Percentiles rank a stretch among this genome's conserved stretches.
Conservation (phyloP, 148 eudicot genomes). For the Gaultheria prostrata region DNA sequence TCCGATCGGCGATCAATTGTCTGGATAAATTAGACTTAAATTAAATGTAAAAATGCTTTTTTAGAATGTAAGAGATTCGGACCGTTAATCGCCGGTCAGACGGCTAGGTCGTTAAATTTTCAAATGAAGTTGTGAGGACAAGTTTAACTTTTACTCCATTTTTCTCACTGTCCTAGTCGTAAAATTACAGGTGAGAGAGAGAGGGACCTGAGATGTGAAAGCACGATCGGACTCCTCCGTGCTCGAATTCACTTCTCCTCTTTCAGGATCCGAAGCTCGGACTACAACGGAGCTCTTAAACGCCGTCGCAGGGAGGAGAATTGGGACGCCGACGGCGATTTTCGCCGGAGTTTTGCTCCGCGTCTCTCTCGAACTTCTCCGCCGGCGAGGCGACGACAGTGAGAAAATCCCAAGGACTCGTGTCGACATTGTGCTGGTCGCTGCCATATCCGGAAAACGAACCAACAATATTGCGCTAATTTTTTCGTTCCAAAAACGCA, state of each 20-base stretch:
- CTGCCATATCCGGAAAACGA: slow-evolving; percentile 12
- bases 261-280: slow-evolving; percentile 20
- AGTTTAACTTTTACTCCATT: no score
- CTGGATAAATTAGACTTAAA: no score
- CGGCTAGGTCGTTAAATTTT: no score
- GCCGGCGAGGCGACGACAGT: not conserved
- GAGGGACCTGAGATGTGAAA: slow-evolving; percentile 19
- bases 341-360: not conserved
- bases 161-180: no score
- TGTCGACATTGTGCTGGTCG: not conserved
- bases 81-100: no score
- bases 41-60: no score
- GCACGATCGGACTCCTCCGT: slow-evolving; percentile 5
- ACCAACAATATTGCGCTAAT: not conserved
- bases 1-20: no score
- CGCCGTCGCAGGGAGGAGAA: not conserved
- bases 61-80: no score
- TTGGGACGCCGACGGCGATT: slow-evolving; percentile 6
- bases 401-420: not conserved
- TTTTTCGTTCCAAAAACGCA: not conserved
- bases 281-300: not conserved
- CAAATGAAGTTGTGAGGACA: no score
- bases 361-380: not conserved
- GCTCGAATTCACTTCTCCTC: not conserved
- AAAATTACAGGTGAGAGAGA: not conserved